Base-by-base conservation (phyloP, 371 early-diverging fungal species). In the Lichtheimia corymbifera region DNA sequence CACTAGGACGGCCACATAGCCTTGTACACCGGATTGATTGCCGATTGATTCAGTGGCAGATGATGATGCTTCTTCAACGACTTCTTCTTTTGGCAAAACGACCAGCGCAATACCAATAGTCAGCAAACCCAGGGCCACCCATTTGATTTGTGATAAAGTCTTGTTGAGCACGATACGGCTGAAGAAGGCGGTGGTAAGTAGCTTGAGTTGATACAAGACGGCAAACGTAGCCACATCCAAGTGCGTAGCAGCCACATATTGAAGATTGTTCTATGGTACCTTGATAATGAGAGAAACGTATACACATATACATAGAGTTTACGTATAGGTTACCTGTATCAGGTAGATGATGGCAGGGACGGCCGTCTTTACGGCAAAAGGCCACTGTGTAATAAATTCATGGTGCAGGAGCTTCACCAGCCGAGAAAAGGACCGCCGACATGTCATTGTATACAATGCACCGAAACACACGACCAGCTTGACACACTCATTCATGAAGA, bases 191-290 rank as follows among this genome's bases (percentile, higher is more conserved):
- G 98, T 96, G 1, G 97, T 95, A 50, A 97, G 80, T 65, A 97
- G 95, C 76, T 97, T 97, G 66, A 97, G 80, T 67, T 97, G 98
- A 72, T 97, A 97, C 7, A 95, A 94, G 50, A 97, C 96, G 75
- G 95, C 94, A 72, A 96, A 97, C 4, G 95, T 95, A 4, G 96
- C 96, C 2, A 97, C 94, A 59, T 96, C 96, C 18, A 97, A 79
- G 11, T 86, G 79, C 42, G 91, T 82, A 9, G 93, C 92, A 1
- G 98, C 95, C 3, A 93, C 82, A 64, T 96, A 97, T 75, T 95
- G 97, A 53, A 97, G 75, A 69, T 97, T 97, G 76, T 97, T 97
- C 74, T 80, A 40, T 35, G 22, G 22, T 13, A 57, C 7, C 56
- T 6, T 3, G 45, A 5, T 5, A 4, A 45, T 18, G 18, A 11